Evolutionary conservation across 78 protist genomes (phyloP), one percentile per base, ranked within the genome.

Genomic region (Planoprotostelium fungivorum): DNA sequence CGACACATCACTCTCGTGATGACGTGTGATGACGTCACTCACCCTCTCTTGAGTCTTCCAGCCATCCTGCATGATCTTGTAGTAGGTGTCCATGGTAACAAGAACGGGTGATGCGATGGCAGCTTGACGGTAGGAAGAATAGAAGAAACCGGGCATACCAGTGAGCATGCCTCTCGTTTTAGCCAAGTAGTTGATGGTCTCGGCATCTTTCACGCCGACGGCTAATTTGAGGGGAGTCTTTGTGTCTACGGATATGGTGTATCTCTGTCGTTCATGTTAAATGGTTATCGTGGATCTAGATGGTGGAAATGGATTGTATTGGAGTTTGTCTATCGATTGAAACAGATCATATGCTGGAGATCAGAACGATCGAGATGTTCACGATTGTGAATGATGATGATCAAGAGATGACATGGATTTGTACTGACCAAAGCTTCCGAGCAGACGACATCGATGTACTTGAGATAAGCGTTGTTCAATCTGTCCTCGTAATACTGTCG

Each of bases 81-180:
- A n/a, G 85, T 87, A 97, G 16, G 83, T 83, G 34, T 92, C 88
- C 89, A 91, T 88, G 5, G 91, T 88, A 29, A 96, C 37, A 31
- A 97, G 38, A 0, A 95, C 92, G 0, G 97, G 96, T 0, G 95
- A 86, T 28, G 85, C 28, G 25, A 29, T 38, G 25, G 95, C 38
- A 10, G 88, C 51, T 29, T 86, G 86, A 0, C 92, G 85, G 86
- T 95, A 96, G 9, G 95, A 28, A 34, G 97, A 93, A 51, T 90
- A 95, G 85, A 94, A 85, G 94, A 91, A 97, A 23, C 97, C 94
- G 0, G 98, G 96, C 31, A 91, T 29, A 91, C 92, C 86, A 25
- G 86, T 34, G 1, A 91, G 90, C 94, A 94, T 88, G 36, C 93
- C 88, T 36, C 89, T 90, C 23, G 89, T 84, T 37, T 93, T 93